These are phyloP conservation scores for Eremochloa ophiuroides DNA, from an alignment of 176 grass and related monocot species.

Conservation along the genomic window DNA sequence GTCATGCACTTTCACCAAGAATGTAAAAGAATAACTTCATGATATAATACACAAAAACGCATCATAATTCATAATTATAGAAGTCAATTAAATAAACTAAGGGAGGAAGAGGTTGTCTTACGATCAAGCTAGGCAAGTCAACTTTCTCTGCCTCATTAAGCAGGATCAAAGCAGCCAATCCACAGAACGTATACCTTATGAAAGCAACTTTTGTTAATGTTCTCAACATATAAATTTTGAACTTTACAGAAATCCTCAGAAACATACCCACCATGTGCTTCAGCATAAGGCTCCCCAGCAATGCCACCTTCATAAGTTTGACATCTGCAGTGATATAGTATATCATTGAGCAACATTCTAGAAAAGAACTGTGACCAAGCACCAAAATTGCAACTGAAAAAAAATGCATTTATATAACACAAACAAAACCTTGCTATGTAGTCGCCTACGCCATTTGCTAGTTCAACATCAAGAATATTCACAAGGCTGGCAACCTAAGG, in stretches of 20 bases:
- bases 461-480: conserved; percentile 75
- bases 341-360: conserved; percentile 25
- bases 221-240: conserved; percentile 20
- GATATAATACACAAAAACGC: background rate
- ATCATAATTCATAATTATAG: conserved; percentile 3
- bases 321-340: conserved; percentile 48
- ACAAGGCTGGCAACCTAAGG: conserved; percentile 86
- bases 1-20: background rate
- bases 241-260: conserved; percentile 21
- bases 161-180: conserved; percentile 86
- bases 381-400: conserved; percentile 20
- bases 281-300: conserved; percentile 84
- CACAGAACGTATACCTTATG: conserved; percentile 94
- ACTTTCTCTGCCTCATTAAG: conserved; percentile 83
- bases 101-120: conserved; percentile 36
- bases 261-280: conserved; percentile 99
- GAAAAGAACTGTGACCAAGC: background rate
- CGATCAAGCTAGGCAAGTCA: conserved; percentile 73
- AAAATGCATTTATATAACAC: background rate
- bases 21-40: background rate
- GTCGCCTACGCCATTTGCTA: conserved; percentile 64
- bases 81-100: conserved; percentile 21
- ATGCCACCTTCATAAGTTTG: conserved; percentile 99
- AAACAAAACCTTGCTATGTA: conserved; percentile 74
- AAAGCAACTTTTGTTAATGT: conserved; percentile 35